Percentiles rank a stretch among this genome's conserved stretches.
Conservation (phyloP, 2,329 filamentous ascomycete species). For the Lojkania enalia region DNA sequence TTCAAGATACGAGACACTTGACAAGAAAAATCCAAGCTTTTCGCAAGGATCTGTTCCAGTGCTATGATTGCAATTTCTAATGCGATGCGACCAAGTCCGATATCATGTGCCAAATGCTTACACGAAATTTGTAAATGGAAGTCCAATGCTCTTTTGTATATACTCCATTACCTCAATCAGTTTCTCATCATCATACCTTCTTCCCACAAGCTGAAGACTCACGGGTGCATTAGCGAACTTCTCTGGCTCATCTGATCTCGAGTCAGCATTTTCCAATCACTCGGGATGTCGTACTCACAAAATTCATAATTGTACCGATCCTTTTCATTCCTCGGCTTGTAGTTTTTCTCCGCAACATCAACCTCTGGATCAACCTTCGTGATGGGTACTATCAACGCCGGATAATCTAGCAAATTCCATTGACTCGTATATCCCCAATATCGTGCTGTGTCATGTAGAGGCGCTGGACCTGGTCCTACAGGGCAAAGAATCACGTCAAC, state of each 20-base stretch:
- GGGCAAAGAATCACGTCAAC: slow-evolving; percentile 65
- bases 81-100: too few relatives aligned
- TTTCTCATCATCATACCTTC: slow-evolving; percentile 58
- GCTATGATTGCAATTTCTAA: too few relatives aligned
- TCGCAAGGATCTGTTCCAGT: too few relatives aligned
- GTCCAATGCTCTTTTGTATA: slow-evolving; percentile 32
- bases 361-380: slow-evolving; percentile 41
- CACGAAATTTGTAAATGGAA: slow-evolving; percentile 24
- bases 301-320: slow-evolving; percentile 53
- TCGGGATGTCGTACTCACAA: slow-evolving; percentile 39
- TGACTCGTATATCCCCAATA: slow-evolving; percentile 67
- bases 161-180: slow-evolving; percentile 45
- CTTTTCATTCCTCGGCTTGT: slow-evolving; percentile 49
- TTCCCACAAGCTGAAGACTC: slow-evolving; percentile 56
- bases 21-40: too few relatives aligned
- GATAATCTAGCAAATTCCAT: slow-evolving; percentile 71
- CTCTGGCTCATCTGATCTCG: slow-evolving; percentile 43
- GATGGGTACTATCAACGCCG: slow-evolving; percentile 62
- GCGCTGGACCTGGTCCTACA: slow-evolving; percentile 55
- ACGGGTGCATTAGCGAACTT: slow-evolving; percentile 55
- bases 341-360: slow-evolving; percentile 45
- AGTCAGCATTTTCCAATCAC: neutral
- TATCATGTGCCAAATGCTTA: too few relatives aligned
- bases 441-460: slow-evolving; percentile 53
- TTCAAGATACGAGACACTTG: slow-evolving; percentile 11